Base-by-base conservation (phyloP, 2,329 filamentous ascomycete species). In the Fusarium beomiforme region DNA sequence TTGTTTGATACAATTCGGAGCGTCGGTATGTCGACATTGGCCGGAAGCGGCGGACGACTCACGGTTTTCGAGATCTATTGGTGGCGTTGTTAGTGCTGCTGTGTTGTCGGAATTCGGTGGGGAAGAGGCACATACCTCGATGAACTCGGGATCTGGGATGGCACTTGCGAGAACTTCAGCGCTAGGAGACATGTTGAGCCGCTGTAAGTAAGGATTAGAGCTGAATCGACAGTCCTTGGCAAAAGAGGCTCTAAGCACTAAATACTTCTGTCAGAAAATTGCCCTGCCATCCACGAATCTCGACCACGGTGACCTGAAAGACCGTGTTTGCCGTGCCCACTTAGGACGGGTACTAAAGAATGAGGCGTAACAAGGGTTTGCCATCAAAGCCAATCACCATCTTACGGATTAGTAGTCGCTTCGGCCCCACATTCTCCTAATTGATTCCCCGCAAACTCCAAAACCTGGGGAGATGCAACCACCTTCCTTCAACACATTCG, bases 151-250 rank as follows among this genome's bases (percentile, higher is more conserved):
- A 10, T 51, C 31, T n/a, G 47, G 47, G 11, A 36, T 21, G n/a
- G 47, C 31, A 5, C 47, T 51, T 21, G 47, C 31, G 8, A 51
- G 21, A 3, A 51, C 37, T 37, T 51, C 31, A 2, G 5, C 16
- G 14, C 21, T 51, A 12, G 29, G 47, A n/a, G 47, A 1, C 47
- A 37, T 51, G 6, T 24, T n/a, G 16, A 14, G 16, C 3, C 19
- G 31, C 24, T 24, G 8, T 10, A n/a, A 9, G 17, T 16, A 16
- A 12, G 6, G 14, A 12, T 24, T 50, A 36, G 21, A 36, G 8
- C 11, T 1, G 8, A 50, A 19, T n/a, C 0, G 12, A 6, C 2
- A 8, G 34, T n/a, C 16, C 1, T n/a, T 12, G 6, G 31, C 6
- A 6, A 50, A 34, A 34, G 33, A 7, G 33, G 33, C 12, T 16